A percentile compares a stretch with the other conserved stretches of the same genome.
Evolutionary conservation across 2,329 filamentous ascomycete species (phyloP).

Genomic region (Phyllosticta citrichinensis): DNA sequence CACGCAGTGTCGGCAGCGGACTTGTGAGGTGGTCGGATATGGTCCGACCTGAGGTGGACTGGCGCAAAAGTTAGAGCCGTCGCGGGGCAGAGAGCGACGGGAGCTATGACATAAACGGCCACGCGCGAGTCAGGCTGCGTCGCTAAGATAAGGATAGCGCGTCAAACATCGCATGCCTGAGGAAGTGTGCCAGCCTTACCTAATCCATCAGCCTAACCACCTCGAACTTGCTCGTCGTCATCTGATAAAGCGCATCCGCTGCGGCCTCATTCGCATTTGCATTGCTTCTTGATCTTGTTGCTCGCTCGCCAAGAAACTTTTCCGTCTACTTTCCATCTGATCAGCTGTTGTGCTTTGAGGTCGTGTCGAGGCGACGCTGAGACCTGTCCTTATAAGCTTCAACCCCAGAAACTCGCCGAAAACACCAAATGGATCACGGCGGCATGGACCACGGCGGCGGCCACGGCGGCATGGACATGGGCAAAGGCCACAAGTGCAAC

Average conservation of each 20-base stretch:
- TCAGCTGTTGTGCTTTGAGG: neutral
- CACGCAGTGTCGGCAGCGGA: neutral
- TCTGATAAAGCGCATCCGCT: neutral
- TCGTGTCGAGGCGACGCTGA: neutral
- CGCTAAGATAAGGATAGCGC: neutral
- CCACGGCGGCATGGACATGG: slow-evolving; percentile 16
- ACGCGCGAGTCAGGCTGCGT: neutral
- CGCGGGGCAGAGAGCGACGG: neutral
- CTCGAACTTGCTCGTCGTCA: slow-evolving; percentile 5
- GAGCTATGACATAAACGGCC: neutral
- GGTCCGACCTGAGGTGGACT: neutral
- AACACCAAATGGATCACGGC: slow-evolving; percentile 38
- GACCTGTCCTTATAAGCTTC: neutral
- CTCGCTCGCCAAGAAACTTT: neutral
- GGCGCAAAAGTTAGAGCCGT: neutral
- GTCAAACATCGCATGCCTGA: neutral
- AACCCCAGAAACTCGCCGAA: neutral
- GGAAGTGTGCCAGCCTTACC: neutral
- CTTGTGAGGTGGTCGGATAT: neutral
- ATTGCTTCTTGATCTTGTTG: neutral
- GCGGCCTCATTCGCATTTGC: neutral
- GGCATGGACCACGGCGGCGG: slow-evolving; percentile 46
- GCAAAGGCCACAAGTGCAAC: slow-evolving; percentile 55
- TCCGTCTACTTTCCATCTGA: neutral
- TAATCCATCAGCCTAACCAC: neutral